phyloP scores from a whole-genome alignment of 257 asterid genomes.

The Echium plantagineum region DNA sequence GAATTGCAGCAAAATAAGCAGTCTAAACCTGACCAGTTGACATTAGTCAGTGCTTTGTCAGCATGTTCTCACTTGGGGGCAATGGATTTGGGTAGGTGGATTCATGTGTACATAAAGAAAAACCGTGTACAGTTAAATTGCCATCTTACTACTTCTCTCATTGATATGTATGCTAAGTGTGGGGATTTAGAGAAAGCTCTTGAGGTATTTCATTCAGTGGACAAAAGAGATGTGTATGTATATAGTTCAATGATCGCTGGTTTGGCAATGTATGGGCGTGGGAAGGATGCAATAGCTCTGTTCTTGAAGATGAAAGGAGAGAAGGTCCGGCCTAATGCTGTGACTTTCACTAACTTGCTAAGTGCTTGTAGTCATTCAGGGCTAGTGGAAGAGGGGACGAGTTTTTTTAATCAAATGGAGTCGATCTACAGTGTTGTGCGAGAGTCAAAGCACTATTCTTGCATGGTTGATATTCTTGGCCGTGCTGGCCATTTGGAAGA shows the following conservation, averaged over 20 bases:
- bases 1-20: slow-evolving; percentile 49
- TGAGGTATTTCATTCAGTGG: slow-evolving; percentile 45
- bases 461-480: slow-evolving; percentile 74
- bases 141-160: slow-evolving; percentile 52
- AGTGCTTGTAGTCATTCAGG: slow-evolving; percentile 85
- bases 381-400: slow-evolving; percentile 51
- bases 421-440: slow-evolving; percentile 36
- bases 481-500: slow-evolving; percentile 66
- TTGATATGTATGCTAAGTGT: slow-evolving; percentile 74
- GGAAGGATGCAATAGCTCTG: slow-evolving; percentile 45
- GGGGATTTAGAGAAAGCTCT: slow-evolving; percentile 66
- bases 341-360: slow-evolving; percentile 58
- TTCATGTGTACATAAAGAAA: slow-evolving; percentile 59
- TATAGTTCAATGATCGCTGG: slow-evolving; percentile 92
- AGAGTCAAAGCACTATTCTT: slow-evolving; percentile 52
- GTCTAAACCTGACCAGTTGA: slow-evolving; percentile 55
- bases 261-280: slow-evolving; percentile 66
- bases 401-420: slow-evolving; percentile 43
- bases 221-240: slow-evolving; percentile 45
- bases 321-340: slow-evolving; percentile 45
- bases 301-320: slow-evolving; percentile 53
- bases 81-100: slow-evolving; percentile 62
- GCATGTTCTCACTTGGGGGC: slow-evolving; percentile 81
- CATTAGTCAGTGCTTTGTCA: slow-evolving; percentile 59
- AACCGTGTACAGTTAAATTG: slow-evolving; percentile 38